These are phyloP conservation scores for Oryza glaberrima DNA, from an alignment of 176 grass and related monocot genomes.

Conservation along the genomic window DNA sequence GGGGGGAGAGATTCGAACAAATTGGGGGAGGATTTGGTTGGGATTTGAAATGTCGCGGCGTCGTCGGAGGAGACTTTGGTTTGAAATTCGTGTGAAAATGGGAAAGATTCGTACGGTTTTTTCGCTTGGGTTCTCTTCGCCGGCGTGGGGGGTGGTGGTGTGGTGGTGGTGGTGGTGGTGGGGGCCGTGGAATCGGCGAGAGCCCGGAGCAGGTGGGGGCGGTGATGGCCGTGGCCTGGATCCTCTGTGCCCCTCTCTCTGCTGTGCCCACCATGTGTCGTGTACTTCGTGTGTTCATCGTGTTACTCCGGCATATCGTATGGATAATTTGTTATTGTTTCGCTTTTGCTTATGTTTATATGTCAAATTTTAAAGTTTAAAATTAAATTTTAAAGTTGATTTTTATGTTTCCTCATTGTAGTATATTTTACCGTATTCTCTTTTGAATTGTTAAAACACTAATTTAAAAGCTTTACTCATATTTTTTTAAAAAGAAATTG, in stretches of 20 bases:
- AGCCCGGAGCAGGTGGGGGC: conserved; percentile 18
- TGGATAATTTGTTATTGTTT: too few species aligned
- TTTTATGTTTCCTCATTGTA: too few species aligned
- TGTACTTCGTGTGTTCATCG: background rate
- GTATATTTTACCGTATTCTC: too few species aligned
- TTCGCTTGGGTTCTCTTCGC: conserved; percentile 42
- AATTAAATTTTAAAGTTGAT: too few species aligned
- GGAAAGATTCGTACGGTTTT: conserved; percentile 15
- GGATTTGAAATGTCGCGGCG: conserved; percentile 45
- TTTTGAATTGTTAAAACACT: too few species aligned
- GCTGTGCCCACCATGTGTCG: background rate
- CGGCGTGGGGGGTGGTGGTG: conserved; percentile 64
- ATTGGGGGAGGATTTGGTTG: conserved; percentile 35
- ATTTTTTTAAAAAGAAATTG: too few species aligned
- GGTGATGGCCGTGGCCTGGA: conserved; percentile 24
- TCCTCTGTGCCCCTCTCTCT: conserved; percentile 1
- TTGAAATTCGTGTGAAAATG: conserved; percentile 37
- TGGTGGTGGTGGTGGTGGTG: background rate
- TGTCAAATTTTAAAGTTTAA: too few species aligned
- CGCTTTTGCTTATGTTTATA: too few species aligned
- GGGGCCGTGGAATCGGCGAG: background rate
- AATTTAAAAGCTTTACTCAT: too few species aligned
- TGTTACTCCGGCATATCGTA: background rate
- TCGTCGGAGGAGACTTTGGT: conserved; percentile 41
- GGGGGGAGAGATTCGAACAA: conserved; percentile 31